Base-by-base conservation (phyloP, 345 rosid genomes). In the Tarenaya hassleriana region DNA sequence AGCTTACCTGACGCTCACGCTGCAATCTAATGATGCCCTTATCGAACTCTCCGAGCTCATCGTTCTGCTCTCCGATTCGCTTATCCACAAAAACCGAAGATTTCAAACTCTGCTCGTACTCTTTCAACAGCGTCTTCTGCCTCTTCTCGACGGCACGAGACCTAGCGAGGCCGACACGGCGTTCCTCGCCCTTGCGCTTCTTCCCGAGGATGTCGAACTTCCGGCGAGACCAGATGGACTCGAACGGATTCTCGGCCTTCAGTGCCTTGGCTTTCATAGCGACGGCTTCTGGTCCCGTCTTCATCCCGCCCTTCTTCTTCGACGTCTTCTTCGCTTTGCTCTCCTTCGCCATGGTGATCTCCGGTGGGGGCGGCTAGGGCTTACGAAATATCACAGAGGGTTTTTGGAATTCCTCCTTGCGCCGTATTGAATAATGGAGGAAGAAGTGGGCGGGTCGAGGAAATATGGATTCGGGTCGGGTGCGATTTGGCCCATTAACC, bases 101-200 rank as follows among this genome's bases (percentile, higher is more conserved):
- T 72, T 88, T 92, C 41, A 68, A 58, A 8, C 88, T 81, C 74
- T 72, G 78, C 66, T 88, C 77, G 34, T 88, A 92, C 75, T 92
- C 98, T 64, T 83, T 88, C 54, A 77, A 61, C 67, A 88, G 62
- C 27, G 98, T 84, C 61, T 81, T 83, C 63, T 69, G 82, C 73
- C 98, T 79, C 85, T 82, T 88, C 10, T 88, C 84, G 29, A 91
- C 79, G 16, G 82, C 80, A 1, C 56, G 73, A 20, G 88, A 79
- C 3, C 96, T 81, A 4, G 95, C 63, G 4, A 70, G 74, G n/a
- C 95, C 88, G 14, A 75, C 19, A 15, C 86, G 84, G 27, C 80
- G 79, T 43, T 91, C 86, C 50, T 88, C 98, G 1, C 98, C 98
- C 64, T 83, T 84, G 42, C 88, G 78, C 49, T 85, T 92, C 76